Base-by-base conservation (phyloP, 2,329 filamentous ascomycete species). In the Sordariomycetes sp. region DNA sequence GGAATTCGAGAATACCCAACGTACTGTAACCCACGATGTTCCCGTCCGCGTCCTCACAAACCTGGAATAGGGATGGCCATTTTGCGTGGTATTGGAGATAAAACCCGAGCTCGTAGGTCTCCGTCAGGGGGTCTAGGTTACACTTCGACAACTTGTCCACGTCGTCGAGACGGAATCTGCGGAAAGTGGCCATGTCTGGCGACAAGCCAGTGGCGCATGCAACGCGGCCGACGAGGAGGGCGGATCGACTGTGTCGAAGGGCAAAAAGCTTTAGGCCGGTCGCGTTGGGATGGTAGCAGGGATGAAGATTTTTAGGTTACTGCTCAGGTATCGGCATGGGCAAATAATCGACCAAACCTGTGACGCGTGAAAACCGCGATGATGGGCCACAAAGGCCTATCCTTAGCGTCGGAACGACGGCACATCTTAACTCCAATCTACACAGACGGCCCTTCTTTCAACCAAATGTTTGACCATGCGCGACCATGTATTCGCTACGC, bases 61-160 rank as follows among this genome's bases (percentile, higher is more conserved):
- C 89, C 67, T 90, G 90, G 74, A 96, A 97, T 51, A 97, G 81
- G 28, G 90, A 86, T 1, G 94, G 94, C 94, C 94, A 99, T 77
- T 89, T 90, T 56, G 90, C 90, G 62, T 96, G 84, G 72, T 99
- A 99, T 66, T 95, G 89, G 59, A 96, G 82, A 74, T 99, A 99
- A 76, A 97, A 99, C 61, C 84, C 82, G 62, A 96, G 81, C 69
- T 95, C 90, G 75, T 97, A 99, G 58, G 95, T 97, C 74, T 99
- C 94, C n/a, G 94, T 97, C 61, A 96, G 79, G 48, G 89, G 89
- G 68, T 99, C 94, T 61, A 99, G 85, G 68, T 99, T 99, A 72
- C 91, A 96, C 62, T 90, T 85, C 63, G 95, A 95, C 71, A 97
- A 86, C 63, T 85, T 86, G 72, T 96, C 84, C 61, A 97, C 79